Conservation (phyloP, 176 grass and related monocot genomes). For the Zea luxurians region DNA sequence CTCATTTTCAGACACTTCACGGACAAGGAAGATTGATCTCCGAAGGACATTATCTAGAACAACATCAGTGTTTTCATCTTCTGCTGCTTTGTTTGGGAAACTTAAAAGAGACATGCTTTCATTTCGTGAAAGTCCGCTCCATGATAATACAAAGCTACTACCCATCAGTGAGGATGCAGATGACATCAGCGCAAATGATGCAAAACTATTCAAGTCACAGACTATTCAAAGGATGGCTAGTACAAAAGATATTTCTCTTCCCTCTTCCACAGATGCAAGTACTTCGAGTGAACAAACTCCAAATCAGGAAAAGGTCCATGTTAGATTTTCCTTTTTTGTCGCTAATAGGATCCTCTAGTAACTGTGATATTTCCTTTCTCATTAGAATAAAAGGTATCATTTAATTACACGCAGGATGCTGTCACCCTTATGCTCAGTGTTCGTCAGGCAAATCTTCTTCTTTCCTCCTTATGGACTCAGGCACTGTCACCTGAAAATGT, state of each 20-base stretch:
- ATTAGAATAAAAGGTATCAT: slow-evolving; percentile 23
- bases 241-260: slow-evolving; percentile 39
- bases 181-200: slow-evolving; percentile 42
- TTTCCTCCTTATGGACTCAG: slow-evolving; percentile 90
- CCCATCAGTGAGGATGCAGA: slow-evolving; percentile 55
- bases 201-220: slow-evolving; percentile 58
- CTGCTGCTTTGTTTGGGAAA: slow-evolving; percentile 93
- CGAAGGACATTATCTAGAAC: slow-evolving; percentile 73
- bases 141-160: slow-evolving; percentile 47
- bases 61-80: slow-evolving; percentile 95
- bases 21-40: slow-evolving; percentile 48
- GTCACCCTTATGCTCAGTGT: slow-evolving; percentile 65
- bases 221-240: slow-evolving; percentile 59
- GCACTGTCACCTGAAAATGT: slow-evolving; percentile 70
- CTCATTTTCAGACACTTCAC: slow-evolving; percentile 42
- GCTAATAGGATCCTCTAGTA: slow-evolving; percentile 23
- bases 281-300: slow-evolving; percentile 35
- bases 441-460: slow-evolving; percentile 74
- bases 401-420: slow-evolving; percentile 59
- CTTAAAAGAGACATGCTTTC: slow-evolving; percentile 75
- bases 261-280: slow-evolving; percentile 43
- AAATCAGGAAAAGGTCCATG: slow-evolving; percentile 51
- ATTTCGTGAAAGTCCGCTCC: slow-evolving; percentile 49
- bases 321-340: slow-evolving; percentile 18
- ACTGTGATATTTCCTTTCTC: neutral